Evolutionary conservation across 352 stramenopile genomes (phyloP), one percentile per base, ranked within the genome.

Genomic region (Globisporangium yorkense): DNA sequence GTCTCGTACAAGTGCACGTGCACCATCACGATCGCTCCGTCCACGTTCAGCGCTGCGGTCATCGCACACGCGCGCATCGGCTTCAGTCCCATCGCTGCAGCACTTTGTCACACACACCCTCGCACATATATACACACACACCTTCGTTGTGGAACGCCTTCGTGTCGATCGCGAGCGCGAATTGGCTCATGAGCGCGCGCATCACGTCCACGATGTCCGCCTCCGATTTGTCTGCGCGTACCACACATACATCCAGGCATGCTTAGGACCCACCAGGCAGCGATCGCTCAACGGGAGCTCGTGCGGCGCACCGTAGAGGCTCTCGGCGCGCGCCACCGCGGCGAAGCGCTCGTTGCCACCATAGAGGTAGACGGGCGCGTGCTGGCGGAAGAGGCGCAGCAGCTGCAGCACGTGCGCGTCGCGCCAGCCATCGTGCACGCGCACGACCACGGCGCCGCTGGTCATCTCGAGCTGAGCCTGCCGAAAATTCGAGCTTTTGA

Each of bases 1-100:
- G 79, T 89, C 61, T 92, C 77, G 54, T 90, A 86, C 46, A 93
- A 62, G 58, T 88, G 70, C 53, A 90, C 72, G 44, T 88, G 71
- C 24, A 88, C 71, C 33, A 72, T 75, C 18, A 89, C 49, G 37
- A 77, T 43, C 53, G 70, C 58, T 1, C 62, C 68, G 20, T 78
- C 65, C 7, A 71, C 57, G 16, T 59, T 21, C 7, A 91, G 31
- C 39, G 52, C 71, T 77, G 45, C 27, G 3, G 68, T 5, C 33
- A 37, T n/a, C 10, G 53, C 15, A 35, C 59, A 39, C 13, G 37
- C 50, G 47, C 24, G 24, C 24, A 27, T 27, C 24, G 24, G 24
- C 24, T 27, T 27, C 24, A 27, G 24, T 27, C 24, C 24, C 24
- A 27, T 27, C 24, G 24, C 24, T 27, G 24, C 24, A 27, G 24